Evolutionary conservation across 805 yeast species (phyloP).

Genomic region (Kregervanrija delftensis): DNA sequence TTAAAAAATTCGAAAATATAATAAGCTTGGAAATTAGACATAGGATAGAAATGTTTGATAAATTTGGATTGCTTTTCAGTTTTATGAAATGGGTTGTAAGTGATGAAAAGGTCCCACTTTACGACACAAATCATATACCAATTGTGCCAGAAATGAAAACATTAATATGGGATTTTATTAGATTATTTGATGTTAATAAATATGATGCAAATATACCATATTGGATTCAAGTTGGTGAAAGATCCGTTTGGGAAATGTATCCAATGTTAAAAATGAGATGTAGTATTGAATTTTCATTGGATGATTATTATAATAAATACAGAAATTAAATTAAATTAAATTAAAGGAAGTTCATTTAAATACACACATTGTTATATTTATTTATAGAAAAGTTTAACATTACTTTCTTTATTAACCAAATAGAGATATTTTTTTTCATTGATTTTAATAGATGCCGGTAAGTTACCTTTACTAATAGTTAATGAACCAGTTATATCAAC

Average conservation of each 20-base stretch:
- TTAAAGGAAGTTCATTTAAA: not conserved
- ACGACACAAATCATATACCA: conserved; percentile 72
- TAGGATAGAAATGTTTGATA: conserved; percentile 71
- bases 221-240: conserved; percentile 87
- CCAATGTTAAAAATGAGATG: conserved; percentile 84
- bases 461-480: conserved; percentile 47
- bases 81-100: conserved; percentile 69
- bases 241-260: conserved; percentile 87
- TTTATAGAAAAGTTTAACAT: conserved; percentile 38
- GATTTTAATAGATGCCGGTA: conserved; percentile 19
- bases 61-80: conserved; percentile 66
- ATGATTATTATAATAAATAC: conserved; percentile 51
- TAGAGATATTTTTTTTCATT: conserved; percentile 61
- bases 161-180: conserved; percentile 60
- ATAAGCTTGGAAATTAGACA: conserved; percentile 77
- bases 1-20: conserved; percentile 38
- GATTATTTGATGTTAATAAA: conserved; percentile 72
- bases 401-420: conserved; percentile 48
- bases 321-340: conserved; percentile 11
- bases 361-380: conserved; percentile 12
- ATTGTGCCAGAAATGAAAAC: conserved; percentile 83
- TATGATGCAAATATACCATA: conserved; percentile 69
- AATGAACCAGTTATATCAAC: conserved; percentile 74
- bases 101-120: conserved; percentile 80
- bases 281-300: conserved; percentile 82